Conservation (phyloP, 1,139 yeast species). For the Diutina mesorugosa region DNA sequence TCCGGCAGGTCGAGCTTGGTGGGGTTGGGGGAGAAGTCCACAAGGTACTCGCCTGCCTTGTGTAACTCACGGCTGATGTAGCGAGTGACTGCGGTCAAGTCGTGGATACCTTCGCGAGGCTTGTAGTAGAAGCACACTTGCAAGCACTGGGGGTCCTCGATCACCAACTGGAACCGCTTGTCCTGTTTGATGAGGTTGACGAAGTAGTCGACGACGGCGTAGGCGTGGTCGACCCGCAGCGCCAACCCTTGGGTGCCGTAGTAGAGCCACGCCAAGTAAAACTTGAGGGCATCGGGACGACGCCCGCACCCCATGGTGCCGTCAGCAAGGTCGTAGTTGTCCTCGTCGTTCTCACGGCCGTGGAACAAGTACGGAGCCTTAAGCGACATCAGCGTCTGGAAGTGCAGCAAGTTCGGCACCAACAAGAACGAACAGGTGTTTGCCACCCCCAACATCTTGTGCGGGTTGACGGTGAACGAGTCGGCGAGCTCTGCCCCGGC, state of each 20-base stretch:
- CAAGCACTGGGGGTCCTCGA: constrained; percentile 57
- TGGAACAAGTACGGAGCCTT: constrained; percentile 79
- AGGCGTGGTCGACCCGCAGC: constrained; percentile 61
- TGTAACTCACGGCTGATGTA: constrained; percentile 52
- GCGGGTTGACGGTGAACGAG: constrained; percentile 79
- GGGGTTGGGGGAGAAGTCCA: constrained; percentile 74
- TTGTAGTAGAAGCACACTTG: constrained; percentile 77
- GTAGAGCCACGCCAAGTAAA: constrained; percentile 73
- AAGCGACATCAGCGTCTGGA: constrained; percentile 64
- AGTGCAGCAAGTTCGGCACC: constrained; percentile 51
- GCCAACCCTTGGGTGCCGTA: constrained; percentile 53
- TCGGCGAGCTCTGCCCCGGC: constrained; percentile 56
- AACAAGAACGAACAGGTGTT: constrained; percentile 74
- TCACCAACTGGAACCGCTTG: constrained; percentile 37
- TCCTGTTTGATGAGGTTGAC: constrained; percentile 25
- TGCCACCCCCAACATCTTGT: constrained; percentile 86
- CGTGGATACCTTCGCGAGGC: constrained; percentile 22
- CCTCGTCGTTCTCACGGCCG: constrained; percentile 33
- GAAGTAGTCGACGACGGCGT: constrained; percentile 47
- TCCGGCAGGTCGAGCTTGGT: constrained; percentile 46
- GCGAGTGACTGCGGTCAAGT: constrained; percentile 50
- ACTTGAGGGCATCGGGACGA: constrained; percentile 69
- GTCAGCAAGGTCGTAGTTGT: constrained; percentile 70
- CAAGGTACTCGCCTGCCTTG: constrained; percentile 48
- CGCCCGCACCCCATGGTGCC: constrained; percentile 94